A percentile compares a stretch with the other conserved stretches of the same genome.
These are phyloP conservation scores for Fusarium odoratissimum DNA, from an alignment of 2,329 filamentous ascomycete genomes.

Conservation along the genomic window DNA sequence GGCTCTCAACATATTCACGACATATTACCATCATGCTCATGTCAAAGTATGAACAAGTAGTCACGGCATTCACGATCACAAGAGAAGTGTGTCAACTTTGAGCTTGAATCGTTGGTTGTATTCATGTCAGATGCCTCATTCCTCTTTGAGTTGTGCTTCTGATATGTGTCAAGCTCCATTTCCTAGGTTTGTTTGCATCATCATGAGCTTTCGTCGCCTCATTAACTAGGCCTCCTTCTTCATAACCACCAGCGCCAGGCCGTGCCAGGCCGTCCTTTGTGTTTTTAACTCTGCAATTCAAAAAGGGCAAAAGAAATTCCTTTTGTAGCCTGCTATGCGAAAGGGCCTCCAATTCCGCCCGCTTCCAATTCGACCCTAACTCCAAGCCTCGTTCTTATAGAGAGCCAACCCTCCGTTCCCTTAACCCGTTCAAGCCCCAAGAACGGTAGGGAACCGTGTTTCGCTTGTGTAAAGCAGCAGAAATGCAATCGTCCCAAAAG, in stretches of 20 bases:
- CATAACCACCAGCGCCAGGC: constrained; percentile 36
- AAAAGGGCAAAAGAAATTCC: constrained; percentile 41
- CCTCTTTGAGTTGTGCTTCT: not conserved
- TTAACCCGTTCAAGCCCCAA: constrained; percentile 29
- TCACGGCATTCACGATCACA: not conserved
- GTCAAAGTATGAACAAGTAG: not conserved
- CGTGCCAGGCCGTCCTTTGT: constrained; percentile 39
- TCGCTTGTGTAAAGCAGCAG: constrained; percentile 25
- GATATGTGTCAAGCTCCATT: constrained; percentile 30
- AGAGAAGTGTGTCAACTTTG: not conserved
- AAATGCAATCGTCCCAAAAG: constrained; percentile 40
- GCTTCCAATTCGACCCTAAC: constrained; percentile 46
- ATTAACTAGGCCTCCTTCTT: constrained; percentile 38
- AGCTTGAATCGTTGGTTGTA: constrained; percentile 31
- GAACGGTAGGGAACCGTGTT: constrained; percentile 23
- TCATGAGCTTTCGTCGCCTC: constrained; percentile 34
- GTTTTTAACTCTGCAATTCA: constrained; percentile 39
- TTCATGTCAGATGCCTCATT: constrained; percentile 22
- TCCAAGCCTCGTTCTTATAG: constrained; percentile 38
- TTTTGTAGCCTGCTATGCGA: constrained; percentile 33
- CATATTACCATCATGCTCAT: not conserved
- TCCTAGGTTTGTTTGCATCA: constrained; percentile 30
- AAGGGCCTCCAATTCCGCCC: constrained; percentile 30
- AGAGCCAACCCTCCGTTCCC: constrained; percentile 28
- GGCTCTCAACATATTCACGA: not conserved